These are phyloP conservation scores for Avena sativa DNA, from an alignment of 176 grass and related monocot species.

Conservation along the genomic window DNA sequence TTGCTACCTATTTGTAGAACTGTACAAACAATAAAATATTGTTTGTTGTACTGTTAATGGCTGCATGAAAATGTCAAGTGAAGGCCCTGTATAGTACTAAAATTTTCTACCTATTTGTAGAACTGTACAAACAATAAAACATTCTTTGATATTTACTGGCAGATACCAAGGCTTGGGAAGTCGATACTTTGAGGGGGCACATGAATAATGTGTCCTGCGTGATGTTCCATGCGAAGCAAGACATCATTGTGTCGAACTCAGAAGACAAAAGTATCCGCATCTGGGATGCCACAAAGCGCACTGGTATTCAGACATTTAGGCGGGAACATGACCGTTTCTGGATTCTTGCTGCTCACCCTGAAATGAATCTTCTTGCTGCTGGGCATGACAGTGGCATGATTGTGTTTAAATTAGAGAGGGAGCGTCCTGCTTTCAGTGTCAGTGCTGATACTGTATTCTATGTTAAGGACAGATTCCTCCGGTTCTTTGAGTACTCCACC, in stretches of 20 bases:
- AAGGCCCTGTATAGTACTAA: neutral
- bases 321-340: conserved; percentile 97
- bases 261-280: conserved; percentile 99
- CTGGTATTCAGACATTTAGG: conserved; percentile 91
- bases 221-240: conserved; percentile 98
- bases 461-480: conserved; percentile 92
- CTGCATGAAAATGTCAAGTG: neutral
- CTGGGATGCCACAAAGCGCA: conserved; percentile 98
- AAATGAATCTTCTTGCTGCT: conserved; percentile 96
- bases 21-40: neutral
- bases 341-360: conserved; percentile 92
- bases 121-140: neutral
- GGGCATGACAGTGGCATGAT: conserved; percentile 98
- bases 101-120: neutral
- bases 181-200: conserved; percentile 95
- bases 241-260: conserved; percentile 97
- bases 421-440: conserved; percentile 84
- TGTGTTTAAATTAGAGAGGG: conserved; percentile 96
- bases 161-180: conserved; percentile 99
- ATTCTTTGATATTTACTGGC: conserved; percentile 32
- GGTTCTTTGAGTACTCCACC: conserved; percentile 75
- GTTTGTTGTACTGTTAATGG: neutral
- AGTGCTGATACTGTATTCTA: conserved; percentile 85
- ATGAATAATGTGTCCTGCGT: conserved; percentile 99
- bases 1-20: neutral